phyloP scores from a whole-genome alignment of 108 stramenopile genomes.

The Cylindrotheca fusiformis region DNA sequence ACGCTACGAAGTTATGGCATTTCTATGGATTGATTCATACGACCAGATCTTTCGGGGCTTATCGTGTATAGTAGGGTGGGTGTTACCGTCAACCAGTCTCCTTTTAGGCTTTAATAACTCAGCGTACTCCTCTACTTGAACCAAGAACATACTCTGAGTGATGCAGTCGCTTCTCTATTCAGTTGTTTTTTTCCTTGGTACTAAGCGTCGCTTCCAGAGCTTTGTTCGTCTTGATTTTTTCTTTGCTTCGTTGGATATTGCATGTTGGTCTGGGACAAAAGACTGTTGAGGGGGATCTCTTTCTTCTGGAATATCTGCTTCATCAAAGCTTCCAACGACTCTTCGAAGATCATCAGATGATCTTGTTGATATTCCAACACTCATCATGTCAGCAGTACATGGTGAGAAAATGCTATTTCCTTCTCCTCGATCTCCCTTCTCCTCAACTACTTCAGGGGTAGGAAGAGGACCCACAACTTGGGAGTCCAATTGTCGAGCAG shows the following conservation, averaged over 20 bases:
- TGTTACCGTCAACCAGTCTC: no score
- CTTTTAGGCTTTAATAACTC: no score
- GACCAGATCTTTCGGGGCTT: no score
- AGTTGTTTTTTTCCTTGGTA: neutral
- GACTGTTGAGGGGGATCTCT: neutral
- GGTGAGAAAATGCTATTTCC: constrained; percentile 19
- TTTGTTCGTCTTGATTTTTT: neutral
- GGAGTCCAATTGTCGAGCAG: neutral
- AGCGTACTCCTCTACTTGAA: no score
- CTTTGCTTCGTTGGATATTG: neutral
- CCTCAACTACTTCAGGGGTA: neutral
- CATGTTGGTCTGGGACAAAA: neutral
- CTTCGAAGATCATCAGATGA: constrained; percentile 26
- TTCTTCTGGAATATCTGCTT: constrained; percentile 9
- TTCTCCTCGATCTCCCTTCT: constrained; percentile 4
- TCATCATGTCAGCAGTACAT: constrained; percentile 24
- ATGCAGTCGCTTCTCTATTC: neutral
- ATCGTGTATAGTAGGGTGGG: no score
- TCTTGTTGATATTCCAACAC: constrained; percentile 2
- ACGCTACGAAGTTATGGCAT: no score
- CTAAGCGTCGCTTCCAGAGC: neutral
- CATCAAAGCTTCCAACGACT: constrained; percentile 29
- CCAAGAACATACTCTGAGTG: no score
- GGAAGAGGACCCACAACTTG: no score
- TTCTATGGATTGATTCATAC: no score